Conservation (phyloP, 2,329 filamentous ascomycete species). For the Zymoseptoria pseudotritici region DNA sequence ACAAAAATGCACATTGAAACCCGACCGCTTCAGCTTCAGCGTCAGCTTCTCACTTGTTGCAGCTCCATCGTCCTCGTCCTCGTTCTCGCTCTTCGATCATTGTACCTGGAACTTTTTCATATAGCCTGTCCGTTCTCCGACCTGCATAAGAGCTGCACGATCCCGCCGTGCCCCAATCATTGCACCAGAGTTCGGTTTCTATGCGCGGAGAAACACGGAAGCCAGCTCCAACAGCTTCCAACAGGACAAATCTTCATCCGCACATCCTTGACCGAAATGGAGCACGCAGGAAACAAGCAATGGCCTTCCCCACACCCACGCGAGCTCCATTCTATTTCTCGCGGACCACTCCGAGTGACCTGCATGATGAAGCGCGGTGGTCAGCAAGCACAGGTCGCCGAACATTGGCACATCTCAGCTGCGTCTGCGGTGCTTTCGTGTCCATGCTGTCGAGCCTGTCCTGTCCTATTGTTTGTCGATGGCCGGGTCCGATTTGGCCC, state of each 20-base stretch:
- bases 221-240: neutral
- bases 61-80: neutral
- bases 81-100: neutral
- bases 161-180: neutral
- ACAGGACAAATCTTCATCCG: neutral
- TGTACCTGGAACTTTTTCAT: no score
- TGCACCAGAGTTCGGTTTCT: neutral
- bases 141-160: neutral
- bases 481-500: no score
- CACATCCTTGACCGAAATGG: neutral
- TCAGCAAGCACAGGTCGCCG: no score
- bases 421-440: no score
- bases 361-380: no score
- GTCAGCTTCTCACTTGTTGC: neutral
- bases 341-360: neutral
- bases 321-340: neutral
- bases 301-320: neutral
- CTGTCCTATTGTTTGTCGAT: no score
- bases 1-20: neutral
- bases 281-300: neutral
- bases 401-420: no score
- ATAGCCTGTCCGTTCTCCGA: neutral
- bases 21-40: neutral
- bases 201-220: neutral
- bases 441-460: no score